Evolutionary conservation across 1,139 yeast genomes (phyloP), one percentile per base, ranked within the genome.

Genomic region (Yamadazyma triangularis): DNA sequence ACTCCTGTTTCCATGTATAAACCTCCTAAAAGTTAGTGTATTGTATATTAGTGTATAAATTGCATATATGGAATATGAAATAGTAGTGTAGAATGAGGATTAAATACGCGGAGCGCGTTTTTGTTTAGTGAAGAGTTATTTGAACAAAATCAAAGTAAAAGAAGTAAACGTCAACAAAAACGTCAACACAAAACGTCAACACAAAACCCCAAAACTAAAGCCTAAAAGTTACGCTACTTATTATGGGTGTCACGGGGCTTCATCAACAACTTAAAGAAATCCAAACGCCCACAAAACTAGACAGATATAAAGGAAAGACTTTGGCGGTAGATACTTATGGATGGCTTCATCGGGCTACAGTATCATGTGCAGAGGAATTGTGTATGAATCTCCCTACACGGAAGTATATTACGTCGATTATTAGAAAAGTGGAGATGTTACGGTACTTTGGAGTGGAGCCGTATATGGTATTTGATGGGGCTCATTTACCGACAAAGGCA

Each of bases 271-370:
- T 89, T 41, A 84, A 81, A 50, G 77, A 83, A 27, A 80, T 85
- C 25, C 94, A 84, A 47, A 70, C 70, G 30, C 66, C 73, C 1
- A 68, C 74, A 2, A 58, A 80, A 1, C 58, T 89, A 23, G 70
- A 72, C 33, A 60, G 73, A 26, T 86, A 78, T 53, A 58, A 75
- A 11, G 96, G 96, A 2, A 71, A 79, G 48, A 79, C 87, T 0
- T 61, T 93, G 27, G 99, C 96, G 0, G 80, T 93, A 14, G 99
- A 93, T 51, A 91, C 95, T 1, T 93, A 88, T 51, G 91, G 96
- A 1, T 93, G 99, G 99, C 70, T 93, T 8, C 98, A 93, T 56
- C 75, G 87, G 39, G 89, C 94, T 3, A 77, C 86, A 4, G 72
- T 82, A 28, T 66, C 87, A 10, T 89, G 98, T 58, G 85, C 97